Percentiles rank a stretch among this genome's conserved stretches.
Conservation (phyloP, 2,329 filamentous ascomycete genomes). For the Paracamarosporium sp. region DNA sequence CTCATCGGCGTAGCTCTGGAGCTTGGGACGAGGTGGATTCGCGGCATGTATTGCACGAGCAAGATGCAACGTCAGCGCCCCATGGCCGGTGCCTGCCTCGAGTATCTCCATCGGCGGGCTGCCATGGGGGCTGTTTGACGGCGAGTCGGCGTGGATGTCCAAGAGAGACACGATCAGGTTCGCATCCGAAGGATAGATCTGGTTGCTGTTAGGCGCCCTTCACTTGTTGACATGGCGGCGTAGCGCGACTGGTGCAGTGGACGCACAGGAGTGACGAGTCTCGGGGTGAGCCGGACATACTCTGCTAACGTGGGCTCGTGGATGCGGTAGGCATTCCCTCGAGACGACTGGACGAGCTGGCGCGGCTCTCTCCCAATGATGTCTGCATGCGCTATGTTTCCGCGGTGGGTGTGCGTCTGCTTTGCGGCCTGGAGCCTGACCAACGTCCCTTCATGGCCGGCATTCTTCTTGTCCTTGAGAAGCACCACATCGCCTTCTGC, state of each 20-base stretch:
- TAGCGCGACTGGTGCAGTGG: not conserved
- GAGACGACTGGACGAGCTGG: conserved; percentile 64
- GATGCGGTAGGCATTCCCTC: conserved; percentile 61
- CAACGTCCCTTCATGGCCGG: conserved; percentile 45
- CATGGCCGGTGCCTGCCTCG: conserved; percentile 86
- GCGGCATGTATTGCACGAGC: conserved; percentile 77
- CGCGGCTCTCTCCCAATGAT: conserved; percentile 70
- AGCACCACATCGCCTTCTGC: conserved; percentile 51
- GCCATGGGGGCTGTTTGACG: conserved; percentile 40
- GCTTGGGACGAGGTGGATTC: conserved; percentile 62
- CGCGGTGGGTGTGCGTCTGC: conserved; percentile 53
- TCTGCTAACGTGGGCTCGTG: conserved; percentile 73
- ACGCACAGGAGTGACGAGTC: conserved; percentile 77
- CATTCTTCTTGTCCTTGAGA: conserved; percentile 48
- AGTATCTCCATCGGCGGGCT: conserved; percentile 72
- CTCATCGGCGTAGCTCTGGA: conserved; percentile 15
- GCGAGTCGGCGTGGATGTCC: conserved; percentile 68
- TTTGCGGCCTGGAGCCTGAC: conserved; percentile 46
- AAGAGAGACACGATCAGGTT: conserved; percentile 77
- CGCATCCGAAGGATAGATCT: conserved; percentile 79
- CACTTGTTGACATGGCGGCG: not conserved
- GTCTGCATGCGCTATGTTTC: conserved; percentile 57
- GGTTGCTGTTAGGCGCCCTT: conserved; percentile 21
- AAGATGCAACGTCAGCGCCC: conserved; percentile 76
- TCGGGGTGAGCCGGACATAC: conserved; percentile 71